Evolutionary conservation across 768 basidiomycete species (phyloP).

Genomic region (Auriscalpium microsporum): DNA sequence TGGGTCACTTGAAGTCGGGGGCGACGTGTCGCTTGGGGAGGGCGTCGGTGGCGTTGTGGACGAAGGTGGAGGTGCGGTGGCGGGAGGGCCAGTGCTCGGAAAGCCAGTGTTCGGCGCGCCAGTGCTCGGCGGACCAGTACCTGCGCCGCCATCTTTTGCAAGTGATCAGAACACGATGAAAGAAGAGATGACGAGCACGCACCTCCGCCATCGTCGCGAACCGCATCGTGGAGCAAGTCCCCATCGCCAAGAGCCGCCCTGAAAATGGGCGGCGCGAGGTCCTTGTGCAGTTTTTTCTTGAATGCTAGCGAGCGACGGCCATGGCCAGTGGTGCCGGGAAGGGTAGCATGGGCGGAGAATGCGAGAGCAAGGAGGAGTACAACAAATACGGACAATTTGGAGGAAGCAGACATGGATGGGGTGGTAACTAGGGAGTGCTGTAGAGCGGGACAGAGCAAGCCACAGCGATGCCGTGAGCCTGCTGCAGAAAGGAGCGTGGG

Average conservation of each 20-base stretch:
- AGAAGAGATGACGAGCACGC: background rate
- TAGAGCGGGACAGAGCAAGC: background rate
- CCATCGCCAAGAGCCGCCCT: background rate
- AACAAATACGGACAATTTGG: background rate
- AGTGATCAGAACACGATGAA: no score
- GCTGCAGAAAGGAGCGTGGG: background rate
- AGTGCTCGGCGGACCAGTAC: background rate
- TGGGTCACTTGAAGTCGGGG: no score
- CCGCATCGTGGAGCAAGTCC: background rate
- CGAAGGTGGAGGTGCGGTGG: background rate
- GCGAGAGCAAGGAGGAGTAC: conserved; percentile 1
- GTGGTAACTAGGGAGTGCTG: background rate
- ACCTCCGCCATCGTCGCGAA: background rate
- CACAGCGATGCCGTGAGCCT: background rate
- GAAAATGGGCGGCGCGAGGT: background rate
- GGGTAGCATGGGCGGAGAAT: background rate
- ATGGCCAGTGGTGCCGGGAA: background rate
- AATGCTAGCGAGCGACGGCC: background rate
- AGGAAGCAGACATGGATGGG: background rate
- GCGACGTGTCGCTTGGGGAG: no score
- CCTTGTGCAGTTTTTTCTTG: background rate
- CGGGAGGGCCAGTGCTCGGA: background rate
- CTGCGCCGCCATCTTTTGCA: background rate
- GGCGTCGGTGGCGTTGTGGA: no score
- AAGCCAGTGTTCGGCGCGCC: background rate